Percentiles rank a stretch among this genome's conserved stretches.
Conservation (phyloP, 257 asterid genomes). For the Rauvolfia tetraphylla region DNA sequence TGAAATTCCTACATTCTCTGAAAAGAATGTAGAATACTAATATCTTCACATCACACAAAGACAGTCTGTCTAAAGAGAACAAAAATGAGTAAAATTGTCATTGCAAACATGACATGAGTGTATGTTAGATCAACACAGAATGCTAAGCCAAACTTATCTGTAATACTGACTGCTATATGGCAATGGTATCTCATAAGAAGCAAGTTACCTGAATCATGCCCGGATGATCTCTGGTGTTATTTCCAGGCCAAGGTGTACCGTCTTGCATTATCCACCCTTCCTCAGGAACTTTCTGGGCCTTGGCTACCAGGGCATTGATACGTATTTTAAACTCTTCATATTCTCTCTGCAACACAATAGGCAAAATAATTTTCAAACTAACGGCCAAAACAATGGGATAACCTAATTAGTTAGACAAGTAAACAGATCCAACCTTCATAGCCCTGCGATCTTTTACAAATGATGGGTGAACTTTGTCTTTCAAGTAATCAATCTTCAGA, state of each 20-base stretch:
- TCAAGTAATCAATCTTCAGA: slow-evolving; percentile 84
- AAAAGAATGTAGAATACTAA: background rate
- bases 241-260: slow-evolving; percentile 99
- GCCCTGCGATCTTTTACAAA: slow-evolving; percentile 97
- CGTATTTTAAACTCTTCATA: slow-evolving; percentile 94
- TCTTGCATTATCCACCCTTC: slow-evolving; percentile 99
- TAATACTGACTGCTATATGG: background rate
- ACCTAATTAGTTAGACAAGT: background rate
- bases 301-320: slow-evolving; percentile 74
- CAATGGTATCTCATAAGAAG: background rate
- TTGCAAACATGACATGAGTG: background rate
- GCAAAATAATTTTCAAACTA: slow-evolving; percentile 23
- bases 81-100: background rate
- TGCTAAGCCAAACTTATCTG: background rate
- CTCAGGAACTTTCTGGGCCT: slow-evolving; percentile 90
- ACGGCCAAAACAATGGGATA: slow-evolving; percentile 20
- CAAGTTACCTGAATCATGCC: slow-evolving; percentile 92
- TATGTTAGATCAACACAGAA: background rate
- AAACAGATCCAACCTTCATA: slow-evolving; percentile 64
- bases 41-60: background rate
- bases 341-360: slow-evolving; percentile 62
- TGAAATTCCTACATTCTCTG: background rate
- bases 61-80: background rate
- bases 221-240: slow-evolving; percentile 94
- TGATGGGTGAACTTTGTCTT: slow-evolving; percentile 88